These are phyloP conservation scores for Alnus glutinosa DNA, from an alignment of 306 rosid species.

Conservation along the genomic window DNA sequence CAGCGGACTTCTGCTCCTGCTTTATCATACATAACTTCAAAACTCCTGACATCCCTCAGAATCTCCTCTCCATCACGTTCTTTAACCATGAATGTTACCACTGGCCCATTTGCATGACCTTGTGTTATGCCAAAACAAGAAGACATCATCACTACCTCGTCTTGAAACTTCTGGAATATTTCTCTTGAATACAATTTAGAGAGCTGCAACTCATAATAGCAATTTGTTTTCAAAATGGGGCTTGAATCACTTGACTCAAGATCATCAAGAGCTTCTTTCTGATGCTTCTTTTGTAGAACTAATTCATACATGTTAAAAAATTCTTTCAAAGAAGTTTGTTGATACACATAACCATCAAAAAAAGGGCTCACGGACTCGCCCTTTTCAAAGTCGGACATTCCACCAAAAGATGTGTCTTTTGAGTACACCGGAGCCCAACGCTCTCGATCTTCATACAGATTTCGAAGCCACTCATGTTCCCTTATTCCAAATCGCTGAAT, in stretches of 20 bases:
- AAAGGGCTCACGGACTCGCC: slow-evolving; percentile 56
- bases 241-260: slow-evolving; percentile 61
- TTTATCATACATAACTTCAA: slow-evolving; percentile 81
- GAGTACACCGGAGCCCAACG: slow-evolving; percentile 81
- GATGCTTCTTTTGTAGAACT: slow-evolving; percentile 55
- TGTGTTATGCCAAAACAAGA: slow-evolving; percentile 68
- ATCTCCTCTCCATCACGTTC: slow-evolving; percentile 61
- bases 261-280: slow-evolving; percentile 68
- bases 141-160: slow-evolving; percentile 73
- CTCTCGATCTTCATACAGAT: slow-evolving; percentile 70
- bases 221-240: slow-evolving; percentile 58
- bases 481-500: slow-evolving; percentile 61
- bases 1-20: slow-evolving; percentile 77
- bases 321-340: slow-evolving; percentile 74
- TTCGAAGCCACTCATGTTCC: slow-evolving; percentile 56
- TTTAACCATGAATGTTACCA: slow-evolving; percentile 65
- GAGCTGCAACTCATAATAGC: slow-evolving; percentile 79
- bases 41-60: slow-evolving; percentile 43
- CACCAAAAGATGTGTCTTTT: slow-evolving; percentile 82
- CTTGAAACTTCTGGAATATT: slow-evolving; percentile 75
- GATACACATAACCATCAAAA: slow-evolving; percentile 64
- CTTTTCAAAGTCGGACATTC: slow-evolving; percentile 55
- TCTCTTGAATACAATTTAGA: slow-evolving; percentile 71
- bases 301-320: slow-evolving; percentile 58
- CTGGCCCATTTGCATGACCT: slow-evolving; percentile 61